Percentiles rank a stretch among this genome's conserved stretches.
phyloP scores from a whole-genome alignment of 192 early-diverging fungal genomes.

The Backusella sp. region DNA sequence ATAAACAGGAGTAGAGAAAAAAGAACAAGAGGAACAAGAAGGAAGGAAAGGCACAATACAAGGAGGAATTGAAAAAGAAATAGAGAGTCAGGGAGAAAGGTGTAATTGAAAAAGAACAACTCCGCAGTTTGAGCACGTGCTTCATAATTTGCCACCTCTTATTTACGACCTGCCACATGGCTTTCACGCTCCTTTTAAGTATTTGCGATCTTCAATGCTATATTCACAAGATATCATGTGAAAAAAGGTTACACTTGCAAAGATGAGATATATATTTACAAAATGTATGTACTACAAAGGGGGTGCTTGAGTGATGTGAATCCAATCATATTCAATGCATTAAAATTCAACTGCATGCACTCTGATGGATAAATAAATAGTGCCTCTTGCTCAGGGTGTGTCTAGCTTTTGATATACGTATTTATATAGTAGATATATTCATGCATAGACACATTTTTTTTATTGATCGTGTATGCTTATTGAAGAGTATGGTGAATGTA shows the following conservation, averaged over 20 bases:
- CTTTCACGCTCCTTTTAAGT: constrained; percentile 1
- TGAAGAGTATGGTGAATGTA: too few species aligned
- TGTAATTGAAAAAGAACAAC: not conserved
- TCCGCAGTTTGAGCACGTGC: constrained; percentile 7
- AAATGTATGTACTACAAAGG: not conserved
- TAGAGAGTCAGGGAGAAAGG: not conserved
- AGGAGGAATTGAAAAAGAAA: not conserved
- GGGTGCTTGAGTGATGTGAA: not conserved
- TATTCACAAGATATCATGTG: constrained; percentile 11
- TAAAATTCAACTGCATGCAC: not conserved
- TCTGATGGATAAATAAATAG: too few species aligned
- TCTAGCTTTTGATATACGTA: too few species aligned
- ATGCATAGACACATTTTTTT: too few species aligned
- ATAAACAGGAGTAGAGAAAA: not conserved
- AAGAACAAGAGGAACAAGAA: not conserved
- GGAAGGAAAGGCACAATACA: not conserved
- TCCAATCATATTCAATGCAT: not conserved
- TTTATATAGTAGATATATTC: too few species aligned
- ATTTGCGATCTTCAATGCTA: constrained; percentile 3
- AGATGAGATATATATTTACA: not conserved
- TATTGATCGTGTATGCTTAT: too few species aligned
- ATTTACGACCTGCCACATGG: not conserved
- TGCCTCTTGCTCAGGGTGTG: too few species aligned
- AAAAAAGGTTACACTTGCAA: not conserved
- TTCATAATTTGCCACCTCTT: constrained; percentile 8